These are phyloP conservation scores for Thozetella sp. DNA, from an alignment of 495 filamentous ascomycete genomes.

Conservation along the genomic window DNA sequence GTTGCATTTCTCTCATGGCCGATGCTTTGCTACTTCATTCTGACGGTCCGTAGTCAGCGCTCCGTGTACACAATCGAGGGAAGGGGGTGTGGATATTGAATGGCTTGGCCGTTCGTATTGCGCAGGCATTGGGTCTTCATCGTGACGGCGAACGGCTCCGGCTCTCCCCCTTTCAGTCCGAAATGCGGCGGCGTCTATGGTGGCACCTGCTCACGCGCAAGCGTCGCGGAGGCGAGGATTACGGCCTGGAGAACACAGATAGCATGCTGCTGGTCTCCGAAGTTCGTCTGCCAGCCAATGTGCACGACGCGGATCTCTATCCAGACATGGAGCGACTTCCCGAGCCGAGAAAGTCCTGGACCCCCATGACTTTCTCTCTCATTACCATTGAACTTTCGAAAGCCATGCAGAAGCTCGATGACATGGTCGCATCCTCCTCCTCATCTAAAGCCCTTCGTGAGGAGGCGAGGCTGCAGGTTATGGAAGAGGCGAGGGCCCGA, in stretches of 20 bases:
- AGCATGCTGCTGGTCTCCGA: slow-evolving; percentile 26
- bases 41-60: slow-evolving; percentile 34
- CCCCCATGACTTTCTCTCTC: not conserved
- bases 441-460: not conserved
- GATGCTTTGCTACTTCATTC: slow-evolving; percentile 22
- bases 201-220: slow-evolving; percentile 61
- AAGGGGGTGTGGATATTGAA: slow-evolving; percentile 6
- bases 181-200: slow-evolving; percentile 63
- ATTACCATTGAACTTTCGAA: not conserved
- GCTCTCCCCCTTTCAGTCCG: slow-evolving; percentile 20
- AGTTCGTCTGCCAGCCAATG: slow-evolving; percentile 32
- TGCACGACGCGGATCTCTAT: slow-evolving; percentile 42
- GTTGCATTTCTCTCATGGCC: slow-evolving; percentile 27
- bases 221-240: slow-evolving; percentile 48
- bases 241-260: slow-evolving; percentile 48
- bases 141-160: not conserved
- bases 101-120: slow-evolving; percentile 20
- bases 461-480: slow-evolving; percentile 2
- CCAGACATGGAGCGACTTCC: slow-evolving; percentile 15
- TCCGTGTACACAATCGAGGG: slow-evolving; percentile 25
- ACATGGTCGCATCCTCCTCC: not conserved
- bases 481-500: not conserved
- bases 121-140: slow-evolving; percentile 34
- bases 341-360: not conserved
- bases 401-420: not conserved